phyloP scores from a whole-genome alignment of 108 stramenopile genomes.

The Skeletonema grethae region DNA sequence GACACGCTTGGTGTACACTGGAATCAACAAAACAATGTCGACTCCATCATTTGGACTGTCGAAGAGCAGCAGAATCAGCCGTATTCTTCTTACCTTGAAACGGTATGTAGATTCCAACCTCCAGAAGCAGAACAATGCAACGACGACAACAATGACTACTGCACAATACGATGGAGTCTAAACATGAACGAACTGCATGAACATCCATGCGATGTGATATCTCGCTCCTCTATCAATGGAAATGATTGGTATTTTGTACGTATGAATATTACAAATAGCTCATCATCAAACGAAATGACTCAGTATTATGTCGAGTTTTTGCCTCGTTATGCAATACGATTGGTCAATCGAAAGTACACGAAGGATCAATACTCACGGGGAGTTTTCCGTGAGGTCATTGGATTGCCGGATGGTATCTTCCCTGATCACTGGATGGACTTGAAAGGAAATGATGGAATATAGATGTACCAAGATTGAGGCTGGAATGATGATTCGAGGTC shows the following conservation, averaged over 20 bases:
- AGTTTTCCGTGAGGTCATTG: constrained; percentile 62
- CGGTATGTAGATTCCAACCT: constrained; percentile 1
- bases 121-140: background rate
- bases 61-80: constrained; percentile 68
- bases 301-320: constrained; percentile 12
- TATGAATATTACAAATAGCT: background rate
- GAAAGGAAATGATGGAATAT: background rate
- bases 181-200: background rate
- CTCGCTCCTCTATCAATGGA: background rate
- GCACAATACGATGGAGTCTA: background rate
- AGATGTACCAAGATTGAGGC: background rate
- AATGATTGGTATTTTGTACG: background rate
- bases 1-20: constrained; percentile 34
- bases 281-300: background rate
- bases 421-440: constrained; percentile 43
- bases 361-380: constrained; percentile 50
- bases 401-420: constrained; percentile 40
- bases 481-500: background rate
- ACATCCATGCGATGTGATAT: constrained; percentile 3
- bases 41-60: constrained; percentile 56
- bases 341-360: constrained; percentile 53
- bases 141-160: background rate
- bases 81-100: constrained; percentile 42
- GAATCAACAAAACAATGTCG: constrained; percentile 18
- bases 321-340: constrained; percentile 51